Base-by-base conservation (phyloP, 2,329 filamentous ascomycete genomes). In the Aspergillus quadricinctus region DNA sequence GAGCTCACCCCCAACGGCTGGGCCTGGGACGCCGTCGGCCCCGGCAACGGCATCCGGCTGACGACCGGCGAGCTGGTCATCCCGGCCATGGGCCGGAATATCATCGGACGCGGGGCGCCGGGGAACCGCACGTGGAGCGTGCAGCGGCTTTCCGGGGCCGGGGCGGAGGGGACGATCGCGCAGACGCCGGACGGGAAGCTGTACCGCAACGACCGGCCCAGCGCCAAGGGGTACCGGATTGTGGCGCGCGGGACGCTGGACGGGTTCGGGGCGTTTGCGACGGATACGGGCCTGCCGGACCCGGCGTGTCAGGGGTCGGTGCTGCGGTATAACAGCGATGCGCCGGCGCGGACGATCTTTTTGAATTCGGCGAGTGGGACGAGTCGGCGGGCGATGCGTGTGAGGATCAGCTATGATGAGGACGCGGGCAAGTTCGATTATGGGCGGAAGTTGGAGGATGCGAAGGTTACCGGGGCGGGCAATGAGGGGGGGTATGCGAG, bases 401-500 rank as follows among this genome's bases (percentile, higher is more conserved):
- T 57, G 1, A 51, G 55, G 3, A 45, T 57, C 9, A 53, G 46
- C 41, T 54, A 57, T 11, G 55, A 57, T 17, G 52, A 21, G 3
- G 48, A 57, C 37, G 52, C 52, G 8, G 14, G 28, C 1, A 57
- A 54, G 35, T 57, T 48, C 48, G 25, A 57, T 31, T 57, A 46
- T 10, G 55, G 55, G 2, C 51, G 55, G 21, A 41, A 57, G 29
- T 41, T 52, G 14, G 28, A 35, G 2, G 52, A 57, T 57, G 52
- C 55, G 6, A 31, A 52, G 6, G 55, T 57, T 2, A 7, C 11
- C 3, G 48, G 41, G n/a, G 49, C 50, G 8, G 45, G 54, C 11
- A 35, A 56, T 31, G 29, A 56, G 46, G 54, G 54, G 4, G 54
- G 54, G 4, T 56, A 56, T 50, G 53, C 54, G 23, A 56, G 54